Percentiles rank a stretch among this genome's conserved stretches.
These are phyloP conservation scores for Phaeosphaeriaceae sp. DNA, from an alignment of 2,329 filamentous ascomycete species.

Conservation along the genomic window DNA sequence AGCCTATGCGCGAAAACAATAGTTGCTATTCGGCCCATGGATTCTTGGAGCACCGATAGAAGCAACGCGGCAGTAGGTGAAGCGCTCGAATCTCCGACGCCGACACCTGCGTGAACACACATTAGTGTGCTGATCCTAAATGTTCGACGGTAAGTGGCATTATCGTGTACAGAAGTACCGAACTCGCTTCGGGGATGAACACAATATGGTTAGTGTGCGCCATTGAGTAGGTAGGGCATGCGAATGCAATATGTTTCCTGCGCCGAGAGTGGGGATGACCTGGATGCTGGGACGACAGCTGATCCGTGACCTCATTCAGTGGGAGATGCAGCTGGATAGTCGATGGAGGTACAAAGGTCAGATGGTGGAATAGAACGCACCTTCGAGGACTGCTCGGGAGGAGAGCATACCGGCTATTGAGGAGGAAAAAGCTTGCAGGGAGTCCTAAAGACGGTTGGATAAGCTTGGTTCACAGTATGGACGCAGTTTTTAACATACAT, in stretches of 20 bases:
- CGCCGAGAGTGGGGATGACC: slow-evolving; percentile 1
- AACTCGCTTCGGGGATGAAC: background rate
- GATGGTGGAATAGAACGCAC: slow-evolving; percentile 38
- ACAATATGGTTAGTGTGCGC: background rate
- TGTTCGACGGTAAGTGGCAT: too few relatives aligned
- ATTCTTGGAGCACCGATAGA: slow-evolving; percentile 82
- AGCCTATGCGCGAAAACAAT: slow-evolving; percentile 85
- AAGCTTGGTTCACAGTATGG: background rate
- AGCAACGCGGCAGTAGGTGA: slow-evolving; percentile 82
- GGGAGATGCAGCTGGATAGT: background rate
- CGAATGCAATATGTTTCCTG: slow-evolving; percentile 3
- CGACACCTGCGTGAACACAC: slow-evolving; percentile 63
- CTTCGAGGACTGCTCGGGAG: slow-evolving; percentile 81
- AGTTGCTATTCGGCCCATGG: slow-evolving; percentile 79
- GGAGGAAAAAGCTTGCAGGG: slow-evolving; percentile 82
- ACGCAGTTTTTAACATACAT: slow-evolving; percentile 55
- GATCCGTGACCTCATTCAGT: slow-evolving; percentile 3
- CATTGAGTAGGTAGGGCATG: background rate
- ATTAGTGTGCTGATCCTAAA: slow-evolving; percentile 6
- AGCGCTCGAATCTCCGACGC: slow-evolving; percentile 79
- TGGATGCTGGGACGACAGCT: background rate
- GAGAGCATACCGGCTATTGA: slow-evolving; percentile 81
- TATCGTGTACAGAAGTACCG: too few relatives aligned
- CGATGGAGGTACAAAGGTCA: background rate
- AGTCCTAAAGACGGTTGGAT: slow-evolving; percentile 60